Evolutionary conservation across 1,284 basidiomycete genomes (phyloP).

Genomic region (Microbotryomycetes sp.): DNA sequence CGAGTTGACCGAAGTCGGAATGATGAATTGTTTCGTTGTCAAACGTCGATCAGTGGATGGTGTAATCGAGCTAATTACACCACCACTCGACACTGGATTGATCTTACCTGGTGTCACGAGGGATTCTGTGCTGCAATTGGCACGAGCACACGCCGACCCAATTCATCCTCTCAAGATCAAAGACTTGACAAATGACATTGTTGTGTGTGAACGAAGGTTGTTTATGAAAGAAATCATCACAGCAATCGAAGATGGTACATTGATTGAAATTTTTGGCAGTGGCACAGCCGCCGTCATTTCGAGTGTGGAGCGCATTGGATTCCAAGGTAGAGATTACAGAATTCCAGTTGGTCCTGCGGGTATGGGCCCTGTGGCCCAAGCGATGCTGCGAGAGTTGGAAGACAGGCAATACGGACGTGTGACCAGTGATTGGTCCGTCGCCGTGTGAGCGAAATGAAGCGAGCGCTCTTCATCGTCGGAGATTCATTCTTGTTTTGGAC

Average conservation of each 20-base stretch:
- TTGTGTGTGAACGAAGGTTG: slow-evolving; percentile 74
- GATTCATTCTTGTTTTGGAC: too few relatives aligned
- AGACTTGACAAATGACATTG: slow-evolving; percentile 61
- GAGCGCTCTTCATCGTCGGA: too few relatives aligned
- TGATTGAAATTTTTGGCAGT: slow-evolving; percentile 88
- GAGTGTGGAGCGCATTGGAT: slow-evolving; percentile 44
- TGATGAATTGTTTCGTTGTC: slow-evolving; percentile 93
- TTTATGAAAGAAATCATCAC: slow-evolving; percentile 81
- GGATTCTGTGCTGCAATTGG: slow-evolving; percentile 79
- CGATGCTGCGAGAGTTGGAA: slow-evolving; percentile 73
- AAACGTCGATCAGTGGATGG: slow-evolving; percentile 71
- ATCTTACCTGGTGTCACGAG: slow-evolving; percentile 95
- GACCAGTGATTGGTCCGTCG: slow-evolving; percentile 63
- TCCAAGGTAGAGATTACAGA: slow-evolving; percentile 71
- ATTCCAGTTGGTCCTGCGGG: slow-evolving; percentile 80
- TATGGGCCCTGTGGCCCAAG: slow-evolving; percentile 75
- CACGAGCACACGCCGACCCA: slow-evolving; percentile 61
- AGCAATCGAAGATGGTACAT: slow-evolving; percentile 60
- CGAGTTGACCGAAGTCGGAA: slow-evolving; percentile 75
- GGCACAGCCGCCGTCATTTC: slow-evolving; percentile 70
- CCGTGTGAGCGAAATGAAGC: slow-evolving; percentile 15
- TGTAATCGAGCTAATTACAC: slow-evolving; percentile 76
- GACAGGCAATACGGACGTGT: slow-evolving; percentile 82
- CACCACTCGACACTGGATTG: slow-evolving; percentile 79
- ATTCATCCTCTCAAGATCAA: slow-evolving; percentile 52